phyloP scores from a whole-genome alignment of 2,329 filamentous ascomycete species.

The Cladosporium velox region DNA sequence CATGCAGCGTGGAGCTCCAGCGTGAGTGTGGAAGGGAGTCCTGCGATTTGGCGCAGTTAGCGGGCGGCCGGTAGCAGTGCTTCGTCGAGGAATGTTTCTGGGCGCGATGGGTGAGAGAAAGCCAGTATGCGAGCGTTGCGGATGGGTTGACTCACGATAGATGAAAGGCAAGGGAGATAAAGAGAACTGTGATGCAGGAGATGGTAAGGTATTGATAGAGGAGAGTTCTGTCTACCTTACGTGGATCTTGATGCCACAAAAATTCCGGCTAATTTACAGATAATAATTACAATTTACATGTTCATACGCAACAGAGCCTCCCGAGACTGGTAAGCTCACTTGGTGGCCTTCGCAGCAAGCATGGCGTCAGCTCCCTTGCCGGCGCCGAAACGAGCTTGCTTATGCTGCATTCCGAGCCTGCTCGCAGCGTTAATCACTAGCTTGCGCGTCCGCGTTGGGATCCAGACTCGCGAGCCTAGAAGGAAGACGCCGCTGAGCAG shows the following conservation, averaged over 20 bases:
- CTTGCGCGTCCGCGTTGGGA: conserved; percentile 55
- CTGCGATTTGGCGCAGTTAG: no score
- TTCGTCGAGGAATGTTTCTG: no score
- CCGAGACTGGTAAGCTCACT: background rate
- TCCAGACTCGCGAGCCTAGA: conserved; percentile 73
- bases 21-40: background rate
- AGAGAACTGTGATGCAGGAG: no score
- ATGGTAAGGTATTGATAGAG: background rate
- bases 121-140: no score
- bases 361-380: conserved; percentile 26
- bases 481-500: conserved; percentile 80
- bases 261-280: background rate
- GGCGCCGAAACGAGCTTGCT: conserved; percentile 3
- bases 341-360: conserved; percentile 17
- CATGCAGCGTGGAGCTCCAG: background rate
- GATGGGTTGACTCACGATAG: background rate
- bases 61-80: no score
- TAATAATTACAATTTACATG: background rate
- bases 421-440: conserved; percentile 18
- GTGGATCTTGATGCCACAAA: background rate
- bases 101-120: no score
- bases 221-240: background rate
- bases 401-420: background rate
- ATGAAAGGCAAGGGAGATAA: background rate
- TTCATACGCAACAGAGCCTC: background rate